These are phyloP conservation scores for Cicer chorassanicum DNA, from an alignment of 306 rosid genomes.

Conservation along the genomic window DNA sequence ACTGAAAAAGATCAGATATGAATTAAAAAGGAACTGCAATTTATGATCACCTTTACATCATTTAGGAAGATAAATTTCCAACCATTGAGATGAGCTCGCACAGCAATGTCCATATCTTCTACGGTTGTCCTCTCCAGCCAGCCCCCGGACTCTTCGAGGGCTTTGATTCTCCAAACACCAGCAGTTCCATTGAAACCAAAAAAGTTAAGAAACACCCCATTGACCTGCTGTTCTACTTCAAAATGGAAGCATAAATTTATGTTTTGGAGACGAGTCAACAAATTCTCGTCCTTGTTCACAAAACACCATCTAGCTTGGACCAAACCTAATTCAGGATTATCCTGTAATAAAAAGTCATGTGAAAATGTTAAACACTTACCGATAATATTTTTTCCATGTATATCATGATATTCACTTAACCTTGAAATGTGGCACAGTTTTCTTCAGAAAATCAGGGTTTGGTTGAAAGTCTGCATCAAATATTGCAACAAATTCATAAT, in stretches of 20 bases:
- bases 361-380: slow-evolving; percentile 15
- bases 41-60: slow-evolving; percentile 82
- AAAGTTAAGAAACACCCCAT: slow-evolving; percentile 85
- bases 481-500: slow-evolving; percentile 89
- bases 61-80: slow-evolving; percentile 93
- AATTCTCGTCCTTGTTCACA: slow-evolving; percentile 92
- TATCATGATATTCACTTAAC: slow-evolving; percentile 49
- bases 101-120: slow-evolving; percentile 97
- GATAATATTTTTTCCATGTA: slow-evolving; percentile 19
- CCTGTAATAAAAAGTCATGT: slow-evolving; percentile 56
- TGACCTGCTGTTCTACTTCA: slow-evolving; percentile 98
- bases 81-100: slow-evolving; percentile 94
- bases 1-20: slow-evolving; percentile 24
- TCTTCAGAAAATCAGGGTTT: slow-evolving; percentile 88
- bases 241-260: slow-evolving; percentile 95
- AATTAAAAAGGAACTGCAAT: neutral
- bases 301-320: slow-evolving; percentile 97
- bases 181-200: slow-evolving; percentile 99
- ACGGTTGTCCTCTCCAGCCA: slow-evolving; percentile 97
- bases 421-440: slow-evolving; percentile 89
- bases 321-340: slow-evolving; percentile 76
- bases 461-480: slow-evolving; percentile 98
- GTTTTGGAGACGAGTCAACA: slow-evolving; percentile 95
- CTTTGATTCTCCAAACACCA: slow-evolving; percentile 97
- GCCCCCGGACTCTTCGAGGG: slow-evolving; percentile 93